These are phyloP conservation scores for Monosporascus sp. DNA, from an alignment of 2,329 filamentous ascomycete genomes.

Conservation along the genomic window DNA sequence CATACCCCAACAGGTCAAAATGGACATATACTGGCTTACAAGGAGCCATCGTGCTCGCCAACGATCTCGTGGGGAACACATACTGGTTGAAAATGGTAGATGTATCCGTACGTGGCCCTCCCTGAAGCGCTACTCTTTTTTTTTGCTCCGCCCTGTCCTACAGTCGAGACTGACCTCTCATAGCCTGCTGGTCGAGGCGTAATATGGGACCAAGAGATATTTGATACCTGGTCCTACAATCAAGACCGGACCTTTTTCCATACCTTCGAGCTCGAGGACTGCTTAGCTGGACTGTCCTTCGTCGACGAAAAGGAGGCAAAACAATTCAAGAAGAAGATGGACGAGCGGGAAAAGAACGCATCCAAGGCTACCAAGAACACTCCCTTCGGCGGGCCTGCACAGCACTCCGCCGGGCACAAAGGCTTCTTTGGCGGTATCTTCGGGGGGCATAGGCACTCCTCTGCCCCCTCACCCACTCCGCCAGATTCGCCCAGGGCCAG, in stretches of 20 bases:
- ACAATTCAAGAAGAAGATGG: conserved; percentile 95
- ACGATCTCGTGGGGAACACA: conserved; percentile 91
- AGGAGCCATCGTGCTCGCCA: conserved; percentile 84
- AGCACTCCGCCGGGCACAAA: conserved; percentile 39
- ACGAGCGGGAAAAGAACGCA: conserved; percentile 91
- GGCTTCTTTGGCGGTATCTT: conserved; percentile 58
- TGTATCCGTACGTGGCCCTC: conserved; percentile 66
- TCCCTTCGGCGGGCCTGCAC: conserved; percentile 59
- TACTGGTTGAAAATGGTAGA: conserved; percentile 98
- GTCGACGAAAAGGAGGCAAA: conserved; percentile 96
- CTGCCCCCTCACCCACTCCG: conserved; percentile 50
- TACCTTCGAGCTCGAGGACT: conserved; percentile 92
- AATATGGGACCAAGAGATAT: conserved; percentile 97
- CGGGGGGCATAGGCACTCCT: conserved; percentile 55
- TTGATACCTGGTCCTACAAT: conserved; percentile 91
- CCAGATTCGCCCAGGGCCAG: conserved; percentile 50
- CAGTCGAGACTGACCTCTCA: conserved; percentile 5
- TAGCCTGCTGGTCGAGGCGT: conserved; percentile 77
- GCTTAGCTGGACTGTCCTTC: conserved; percentile 84
- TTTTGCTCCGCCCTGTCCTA: conserved; percentile 7
- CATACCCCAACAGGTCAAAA: conserved; percentile 77
- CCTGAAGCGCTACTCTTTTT: conserved; percentile 3
- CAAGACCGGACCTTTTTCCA: conserved; percentile 98
- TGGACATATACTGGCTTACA: conserved; percentile 95
- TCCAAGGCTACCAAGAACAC: conserved; percentile 80